phyloP scores from a whole-genome alignment of 768 basidiomycete genomes.

The Kondoa malvinella region DNA sequence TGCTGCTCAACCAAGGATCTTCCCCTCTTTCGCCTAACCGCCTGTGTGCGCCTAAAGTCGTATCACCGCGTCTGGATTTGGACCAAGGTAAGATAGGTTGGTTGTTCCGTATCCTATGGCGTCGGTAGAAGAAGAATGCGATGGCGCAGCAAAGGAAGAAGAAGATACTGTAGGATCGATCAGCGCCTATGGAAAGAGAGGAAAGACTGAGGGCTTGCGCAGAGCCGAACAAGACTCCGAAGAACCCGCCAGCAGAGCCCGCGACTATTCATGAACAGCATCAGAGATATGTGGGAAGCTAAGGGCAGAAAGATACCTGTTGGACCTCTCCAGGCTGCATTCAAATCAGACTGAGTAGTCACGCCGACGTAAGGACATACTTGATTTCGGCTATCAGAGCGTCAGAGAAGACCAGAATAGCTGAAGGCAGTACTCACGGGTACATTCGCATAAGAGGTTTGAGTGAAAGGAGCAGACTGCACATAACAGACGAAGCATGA shows the following conservation, averaged over 20 bases:
- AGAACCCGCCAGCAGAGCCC: neutral
- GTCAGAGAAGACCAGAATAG: no score
- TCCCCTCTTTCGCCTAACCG: neutral
- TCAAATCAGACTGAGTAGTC: neutral
- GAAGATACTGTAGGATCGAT: neutral
- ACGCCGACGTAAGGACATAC: no score
- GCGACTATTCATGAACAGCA: no score
- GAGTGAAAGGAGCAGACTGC: neutral
- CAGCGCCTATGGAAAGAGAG: neutral
- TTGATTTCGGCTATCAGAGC: neutral
- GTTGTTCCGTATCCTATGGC: neutral
- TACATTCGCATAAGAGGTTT: neutral
- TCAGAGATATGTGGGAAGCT: no score
- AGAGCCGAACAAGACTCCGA: neutral
- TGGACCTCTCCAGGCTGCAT: neutral
- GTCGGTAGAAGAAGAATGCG: neutral
- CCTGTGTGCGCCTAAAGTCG: neutral
- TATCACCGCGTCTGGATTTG: neutral
- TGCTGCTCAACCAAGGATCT: neutral
- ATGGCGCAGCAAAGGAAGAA: neutral
- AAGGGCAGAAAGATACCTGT: no score
- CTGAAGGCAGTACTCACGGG: no score
- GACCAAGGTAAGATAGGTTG: neutral
- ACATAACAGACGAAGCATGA: no score
- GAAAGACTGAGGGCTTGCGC: neutral